Base-by-base conservation (phyloP, 768 basidiomycete genomes). In the Candolleomyces efflorescens region DNA sequence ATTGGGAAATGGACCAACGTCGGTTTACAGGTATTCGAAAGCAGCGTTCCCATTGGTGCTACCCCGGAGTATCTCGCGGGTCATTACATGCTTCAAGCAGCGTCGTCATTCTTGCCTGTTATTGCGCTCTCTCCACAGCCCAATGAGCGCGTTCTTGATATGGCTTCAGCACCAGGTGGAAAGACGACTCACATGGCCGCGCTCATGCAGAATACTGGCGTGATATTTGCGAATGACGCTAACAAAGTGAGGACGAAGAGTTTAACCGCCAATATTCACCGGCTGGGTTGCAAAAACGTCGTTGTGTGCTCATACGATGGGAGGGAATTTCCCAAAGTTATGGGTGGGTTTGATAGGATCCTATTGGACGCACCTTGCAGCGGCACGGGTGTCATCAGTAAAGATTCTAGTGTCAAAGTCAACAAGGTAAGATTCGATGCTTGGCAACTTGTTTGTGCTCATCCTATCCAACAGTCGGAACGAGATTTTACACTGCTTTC, bases 1-100 rank as follows among this genome's bases (percentile, higher is more conserved):
- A 95, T 99, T 63, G 97, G 96, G 27, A 98, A 98, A 75, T 98
- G 97, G 97, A 92, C 92, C 26, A 98, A 98, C 67, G 95, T 98
- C 61, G 97, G 97, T 15, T 80, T 99, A n/a, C 97, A 98, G 71
- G 90, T 99, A 3, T 98, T 98, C 69, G 96, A 98, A 74, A 92
- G 90, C 62, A 87, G 83, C 60, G 94, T 99, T 1, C 97, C 97
- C 0, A 92, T 99, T 60, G 96, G 92, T 69, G 97, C 97, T 5
- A 98, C 97, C 2, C 97, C 97, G 11, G 97, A 99, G 75, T 99
- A 99, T 73, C 85, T 99, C 39, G 94, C 97, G 0, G 97, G 97
- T 2, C 95, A 99, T 69, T 99, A 99, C 74, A 98, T 99, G 92
- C 89, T 98, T 23, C 97, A 99, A 78, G 93, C 97, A 5, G 97